Conservation (phyloP, 2,329 filamentous ascomycete genomes). For the Talaromyces sp. region DNA sequence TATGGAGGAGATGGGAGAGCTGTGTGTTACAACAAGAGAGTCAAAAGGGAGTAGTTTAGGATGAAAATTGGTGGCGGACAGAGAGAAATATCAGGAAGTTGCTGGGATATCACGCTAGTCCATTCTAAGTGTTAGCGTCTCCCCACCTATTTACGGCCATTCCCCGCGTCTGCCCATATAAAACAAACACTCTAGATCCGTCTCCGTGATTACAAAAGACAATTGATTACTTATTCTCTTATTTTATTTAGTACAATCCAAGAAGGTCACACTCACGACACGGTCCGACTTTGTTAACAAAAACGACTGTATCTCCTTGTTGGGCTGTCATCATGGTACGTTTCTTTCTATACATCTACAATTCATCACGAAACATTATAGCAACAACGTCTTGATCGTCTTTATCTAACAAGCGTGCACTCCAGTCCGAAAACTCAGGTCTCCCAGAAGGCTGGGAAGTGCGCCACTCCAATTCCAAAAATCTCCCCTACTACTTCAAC, state of each 20-base stretch:
- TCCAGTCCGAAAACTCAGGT: conserved; percentile 65
- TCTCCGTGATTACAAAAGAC: neutral
- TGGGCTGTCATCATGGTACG: conserved; percentile 17
- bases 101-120: conserved; percentile 4
- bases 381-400: neutral
- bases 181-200: conserved; percentile 3
- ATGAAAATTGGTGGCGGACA: conserved; percentile 3
- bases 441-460: conserved; percentile 90
- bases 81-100: neutral
- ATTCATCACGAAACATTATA: neutral
- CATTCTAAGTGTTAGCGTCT: neutral
- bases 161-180: conserved; percentile 12
- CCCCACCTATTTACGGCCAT: neutral
- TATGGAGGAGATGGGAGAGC: neutral
- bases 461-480: conserved; percentile 96
- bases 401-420: conserved; percentile 13
- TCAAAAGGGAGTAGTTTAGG: neutral
- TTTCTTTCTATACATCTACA: neutral
- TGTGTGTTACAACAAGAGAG: neutral
- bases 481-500: conserved; percentile 99
- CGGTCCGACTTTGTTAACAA: neutral
- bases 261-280: neutral
- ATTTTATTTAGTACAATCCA: neutral
- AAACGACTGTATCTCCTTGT: neutral
- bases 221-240: neutral